A percentile compares a stretch with the other conserved stretches of the same genome.
Conservation (phyloP, 768 basidiomycete species). For the Lactarius trivialis region DNA sequence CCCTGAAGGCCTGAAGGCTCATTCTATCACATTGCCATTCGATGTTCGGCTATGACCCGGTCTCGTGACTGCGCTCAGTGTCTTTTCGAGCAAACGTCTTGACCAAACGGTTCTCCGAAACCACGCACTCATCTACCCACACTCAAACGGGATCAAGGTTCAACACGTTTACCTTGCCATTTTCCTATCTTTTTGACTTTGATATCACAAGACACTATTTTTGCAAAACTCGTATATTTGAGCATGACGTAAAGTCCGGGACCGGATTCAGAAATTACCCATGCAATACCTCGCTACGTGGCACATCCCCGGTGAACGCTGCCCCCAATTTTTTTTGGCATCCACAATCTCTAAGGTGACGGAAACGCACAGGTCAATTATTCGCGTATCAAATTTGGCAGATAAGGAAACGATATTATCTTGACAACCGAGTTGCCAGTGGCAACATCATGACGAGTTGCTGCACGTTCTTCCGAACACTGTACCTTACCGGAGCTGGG, state of each 20-base stretch:
- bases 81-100: neutral
- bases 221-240: neutral
- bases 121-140: neutral
- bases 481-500: neutral
- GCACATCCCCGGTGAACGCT: neutral
- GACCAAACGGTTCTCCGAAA: neutral
- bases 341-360: neutral
- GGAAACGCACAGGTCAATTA: neutral
- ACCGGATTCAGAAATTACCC: neutral
- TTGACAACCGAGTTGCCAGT: neutral
- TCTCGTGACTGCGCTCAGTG: neutral
- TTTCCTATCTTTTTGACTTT: neutral
- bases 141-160: neutral
- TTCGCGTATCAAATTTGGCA: neutral
- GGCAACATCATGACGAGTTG: neutral
- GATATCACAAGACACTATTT: neutral
- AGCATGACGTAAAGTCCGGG: neutral
- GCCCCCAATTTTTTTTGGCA: neutral
- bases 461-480: neutral
- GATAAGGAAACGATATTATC: neutral
- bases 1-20: neutral
- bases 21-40: neutral
- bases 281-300: neutral
- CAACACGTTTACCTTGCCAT: neutral
- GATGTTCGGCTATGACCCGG: neutral